These are phyloP conservation scores for Hyaloperonospora brassicae DNA, from an alignment of 352 stramenopile species.

Conservation along the genomic window DNA sequence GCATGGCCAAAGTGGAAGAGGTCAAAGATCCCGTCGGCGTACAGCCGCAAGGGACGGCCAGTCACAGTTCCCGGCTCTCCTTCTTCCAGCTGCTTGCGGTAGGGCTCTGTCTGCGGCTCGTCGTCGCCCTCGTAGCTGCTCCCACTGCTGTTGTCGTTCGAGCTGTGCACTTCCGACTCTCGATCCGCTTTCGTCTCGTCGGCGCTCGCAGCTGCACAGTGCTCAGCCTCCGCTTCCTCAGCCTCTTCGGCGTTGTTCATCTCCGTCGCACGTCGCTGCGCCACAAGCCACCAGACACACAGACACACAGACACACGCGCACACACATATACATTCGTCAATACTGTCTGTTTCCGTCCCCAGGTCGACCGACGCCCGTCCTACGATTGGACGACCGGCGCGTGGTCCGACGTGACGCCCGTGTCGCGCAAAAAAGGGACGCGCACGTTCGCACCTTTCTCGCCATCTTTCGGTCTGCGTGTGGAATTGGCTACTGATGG, in stretches of 20 bases:
- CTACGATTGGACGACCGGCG: no score
- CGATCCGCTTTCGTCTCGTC: conserved; percentile 13
- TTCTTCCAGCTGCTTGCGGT: conserved; percentile 46
- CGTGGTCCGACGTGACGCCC: no score
- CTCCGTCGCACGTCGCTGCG: conserved; percentile 30
- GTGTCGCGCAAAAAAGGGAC: neutral
- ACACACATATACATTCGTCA: no score
- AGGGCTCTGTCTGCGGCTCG: conserved; percentile 40
- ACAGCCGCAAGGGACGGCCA: conserved; percentile 70
- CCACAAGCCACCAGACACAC: neutral
- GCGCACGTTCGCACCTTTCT: conserved; percentile 24
- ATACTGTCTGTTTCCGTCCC: no score
- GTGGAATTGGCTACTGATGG: neutral
- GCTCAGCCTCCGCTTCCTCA: conserved; percentile 26
- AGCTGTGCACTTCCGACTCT: conserved; percentile 13
- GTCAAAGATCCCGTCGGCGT: conserved; percentile 86
- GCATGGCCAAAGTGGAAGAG: conserved; percentile 86
- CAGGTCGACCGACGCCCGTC: no score
- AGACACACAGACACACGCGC: no score
- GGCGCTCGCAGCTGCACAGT: conserved; percentile 9
- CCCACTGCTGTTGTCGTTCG: conserved; percentile 14
- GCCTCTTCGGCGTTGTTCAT: conserved; percentile 34
- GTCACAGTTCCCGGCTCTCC: conserved; percentile 65
- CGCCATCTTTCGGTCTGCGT: conserved; percentile 15
- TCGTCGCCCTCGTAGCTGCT: conserved; percentile 21